phyloP scores from a whole-genome alignment of 2,329 filamentous ascomycete species.

The Talaromyces sp. region DNA sequence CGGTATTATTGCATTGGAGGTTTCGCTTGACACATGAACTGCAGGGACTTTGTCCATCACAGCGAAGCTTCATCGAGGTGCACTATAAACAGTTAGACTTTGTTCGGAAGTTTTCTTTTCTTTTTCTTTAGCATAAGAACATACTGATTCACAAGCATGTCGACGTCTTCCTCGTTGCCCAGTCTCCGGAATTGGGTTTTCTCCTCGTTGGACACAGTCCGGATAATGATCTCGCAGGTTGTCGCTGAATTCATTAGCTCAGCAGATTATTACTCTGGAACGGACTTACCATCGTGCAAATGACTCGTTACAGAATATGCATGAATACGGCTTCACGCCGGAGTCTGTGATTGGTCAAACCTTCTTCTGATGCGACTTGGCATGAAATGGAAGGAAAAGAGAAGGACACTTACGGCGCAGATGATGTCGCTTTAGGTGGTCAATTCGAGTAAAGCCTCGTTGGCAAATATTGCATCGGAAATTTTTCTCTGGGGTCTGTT shows the following conservation, averaged over 20 bases:
- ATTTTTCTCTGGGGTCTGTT: conserved; percentile 34
- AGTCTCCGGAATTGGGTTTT: conserved; percentile 41
- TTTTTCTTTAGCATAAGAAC: conserved; percentile 14
- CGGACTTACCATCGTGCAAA: conserved; percentile 42
- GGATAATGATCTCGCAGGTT: conserved; percentile 45
- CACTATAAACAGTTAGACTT: conserved; percentile 28
- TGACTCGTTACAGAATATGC: conserved; percentile 42
- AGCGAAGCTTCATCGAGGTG: conserved; percentile 45
- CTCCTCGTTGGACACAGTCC: conserved; percentile 39
- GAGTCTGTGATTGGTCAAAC: conserved; percentile 32
- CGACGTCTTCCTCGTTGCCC: conserved; percentile 43
- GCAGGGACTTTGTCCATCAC: conserved; percentile 42
- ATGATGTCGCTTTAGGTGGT: conserved; percentile 46
- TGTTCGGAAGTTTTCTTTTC: background rate
- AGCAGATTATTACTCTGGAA: background rate
- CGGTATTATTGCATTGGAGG: conserved; percentile 36
- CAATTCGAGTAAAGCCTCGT: conserved; percentile 44
- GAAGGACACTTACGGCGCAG: conserved; percentile 37
- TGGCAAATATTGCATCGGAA: conserved; percentile 42
- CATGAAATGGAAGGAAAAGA: conserved; percentile 7
- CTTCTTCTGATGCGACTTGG: background rate
- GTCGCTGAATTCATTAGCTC: conserved; percentile 29
- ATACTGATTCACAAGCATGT: conserved; percentile 45
- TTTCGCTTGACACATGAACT: conserved; percentile 42
- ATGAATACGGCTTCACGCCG: conserved; percentile 45